Evolutionary conservation across 306 rosid species (phyloP).

Genomic region (Trichosanthes cucumerina): DNA sequence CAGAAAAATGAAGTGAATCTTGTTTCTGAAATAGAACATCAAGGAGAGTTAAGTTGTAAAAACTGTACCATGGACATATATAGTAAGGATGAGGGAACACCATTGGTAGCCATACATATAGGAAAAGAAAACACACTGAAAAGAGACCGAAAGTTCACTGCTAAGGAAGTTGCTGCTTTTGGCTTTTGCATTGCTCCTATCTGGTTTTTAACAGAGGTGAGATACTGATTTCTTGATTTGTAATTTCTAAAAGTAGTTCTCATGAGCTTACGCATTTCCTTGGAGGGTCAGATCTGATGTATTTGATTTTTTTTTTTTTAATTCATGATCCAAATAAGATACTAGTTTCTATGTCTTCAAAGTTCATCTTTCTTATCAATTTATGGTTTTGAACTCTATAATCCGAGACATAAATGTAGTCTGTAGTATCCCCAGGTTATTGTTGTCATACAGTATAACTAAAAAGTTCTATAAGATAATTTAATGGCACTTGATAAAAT

Average conservation of each 20-base stretch:
- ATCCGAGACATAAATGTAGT: not conserved
- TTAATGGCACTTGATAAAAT: not conserved
- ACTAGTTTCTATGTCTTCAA: not conserved
- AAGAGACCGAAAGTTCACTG: constrained; percentile 9
- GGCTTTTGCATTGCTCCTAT: constrained; percentile 20
- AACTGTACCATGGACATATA: not conserved
- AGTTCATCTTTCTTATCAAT: not conserved
- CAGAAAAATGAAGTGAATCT: not conserved
- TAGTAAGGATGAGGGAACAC: constrained; percentile 8
- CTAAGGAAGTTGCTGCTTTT: constrained; percentile 16
- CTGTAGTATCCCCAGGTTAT: not conserved
- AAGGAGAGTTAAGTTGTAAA: constrained; percentile 3
- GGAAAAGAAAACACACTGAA: constrained; percentile 6
- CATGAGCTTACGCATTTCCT: not conserved
- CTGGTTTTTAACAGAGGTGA: constrained; percentile 27
- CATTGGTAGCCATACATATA: not conserved
- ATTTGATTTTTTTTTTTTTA: not conserved
- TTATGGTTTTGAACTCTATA: not conserved
- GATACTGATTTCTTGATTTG: not conserved
- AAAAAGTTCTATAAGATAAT: not conserved
- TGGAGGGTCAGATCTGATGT: not conserved
- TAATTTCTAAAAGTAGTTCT: not conserved
- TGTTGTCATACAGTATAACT: not conserved
- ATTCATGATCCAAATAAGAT: not conserved
- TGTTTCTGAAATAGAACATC: constrained; percentile 13